Evolutionary conservation across 2,329 filamentous ascomycete species (phyloP).

Genomic region (Fonsecaea monophora): DNA sequence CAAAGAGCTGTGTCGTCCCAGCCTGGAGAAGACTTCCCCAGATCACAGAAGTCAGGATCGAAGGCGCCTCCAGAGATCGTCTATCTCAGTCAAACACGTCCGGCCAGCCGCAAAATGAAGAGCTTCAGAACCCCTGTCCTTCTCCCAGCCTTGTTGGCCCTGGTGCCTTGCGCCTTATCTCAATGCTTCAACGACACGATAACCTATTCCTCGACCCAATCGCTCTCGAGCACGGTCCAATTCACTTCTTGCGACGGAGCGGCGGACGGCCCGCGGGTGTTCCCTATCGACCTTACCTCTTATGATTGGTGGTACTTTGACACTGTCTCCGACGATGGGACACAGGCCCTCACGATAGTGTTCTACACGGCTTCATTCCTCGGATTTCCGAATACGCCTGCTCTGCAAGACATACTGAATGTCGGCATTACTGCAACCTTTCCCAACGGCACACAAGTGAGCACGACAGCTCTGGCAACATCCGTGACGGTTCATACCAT

Average conservation of each 20-base stretch:
- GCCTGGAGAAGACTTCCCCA: constrained; percentile 1
- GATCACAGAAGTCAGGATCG: neutral
- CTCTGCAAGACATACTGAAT: neutral
- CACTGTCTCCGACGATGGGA: constrained; percentile 43
- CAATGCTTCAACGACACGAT: neutral
- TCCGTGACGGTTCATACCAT: constrained; percentile 21
- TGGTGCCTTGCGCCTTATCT: neutral
- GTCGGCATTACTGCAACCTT: neutral
- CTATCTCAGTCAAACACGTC: neutral
- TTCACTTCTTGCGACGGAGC: constrained; percentile 20
- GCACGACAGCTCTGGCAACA: neutral
- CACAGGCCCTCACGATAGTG: constrained; percentile 42
- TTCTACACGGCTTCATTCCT: constrained; percentile 6
- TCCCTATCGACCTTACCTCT: constrained; percentile 41
- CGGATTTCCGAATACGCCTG: neutral
- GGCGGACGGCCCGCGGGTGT: constrained; percentile 43
- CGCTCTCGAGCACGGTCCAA: constrained; percentile 9
- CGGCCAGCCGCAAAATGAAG: neutral
- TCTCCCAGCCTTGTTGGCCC: constrained; percentile 5
- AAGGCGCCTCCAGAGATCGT: neutral
- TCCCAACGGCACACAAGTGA: constrained; percentile 2
- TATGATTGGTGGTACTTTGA: constrained; percentile 55
- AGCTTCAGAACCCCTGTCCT: neutral
- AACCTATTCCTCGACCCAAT: constrained; percentile 2
- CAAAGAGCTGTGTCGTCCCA: neutral